Base-by-base conservation (phyloP, 2,329 filamentous ascomycete genomes). In the Chaetomium globosum region DNA sequence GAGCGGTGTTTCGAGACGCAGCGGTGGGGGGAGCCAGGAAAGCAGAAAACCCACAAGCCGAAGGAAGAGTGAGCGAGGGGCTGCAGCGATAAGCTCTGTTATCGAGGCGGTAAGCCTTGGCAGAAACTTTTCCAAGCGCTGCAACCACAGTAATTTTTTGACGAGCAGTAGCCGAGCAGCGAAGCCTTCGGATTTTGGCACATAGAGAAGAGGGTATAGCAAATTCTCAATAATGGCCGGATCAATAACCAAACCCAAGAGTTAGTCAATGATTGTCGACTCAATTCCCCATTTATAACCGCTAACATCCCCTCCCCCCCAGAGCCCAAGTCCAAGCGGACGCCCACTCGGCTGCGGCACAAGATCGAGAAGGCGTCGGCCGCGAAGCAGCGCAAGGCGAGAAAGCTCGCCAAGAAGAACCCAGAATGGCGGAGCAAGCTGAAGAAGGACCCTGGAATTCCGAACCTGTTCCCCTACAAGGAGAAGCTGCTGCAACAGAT, bases 381-480 rank as follows among this genome's bases (percentile, higher is more conserved):
- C 51, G 89, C 91, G 68, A 99, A 99, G 83, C 92, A 97, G 80
- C 88, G 89, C 76, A 99, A 99, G 80, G 82, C 88, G 68, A 89
- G 88, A 75, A 98, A 97, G 83, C 83, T 88, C 64, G 92, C 90
- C 63, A 98, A 97, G 82, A 93, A 96, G 87, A 97, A 97, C 78
- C 94, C 95, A 39, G 88, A 97, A 91, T 98, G 95, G 93, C 88
- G 91, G 72, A 93, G 92, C 66, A 91, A 93, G 77, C 77, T 97
- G 71, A 98, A 97, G 86, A 99, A 98, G 82, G 95, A 99, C 74
- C 95, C 94, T 28, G 95, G 95, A 57, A 97, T 99, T 68, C 95
- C 95, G 49, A 99, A 98, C 75, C 81, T 97, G 43, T 99, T 97
- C 80, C 95, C 95, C 0, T 97, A 95, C 84, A 99, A 99, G 82